Conservation (phyloP, 495 filamentous ascomycete genomes). For the Cercophora samala region DNA sequence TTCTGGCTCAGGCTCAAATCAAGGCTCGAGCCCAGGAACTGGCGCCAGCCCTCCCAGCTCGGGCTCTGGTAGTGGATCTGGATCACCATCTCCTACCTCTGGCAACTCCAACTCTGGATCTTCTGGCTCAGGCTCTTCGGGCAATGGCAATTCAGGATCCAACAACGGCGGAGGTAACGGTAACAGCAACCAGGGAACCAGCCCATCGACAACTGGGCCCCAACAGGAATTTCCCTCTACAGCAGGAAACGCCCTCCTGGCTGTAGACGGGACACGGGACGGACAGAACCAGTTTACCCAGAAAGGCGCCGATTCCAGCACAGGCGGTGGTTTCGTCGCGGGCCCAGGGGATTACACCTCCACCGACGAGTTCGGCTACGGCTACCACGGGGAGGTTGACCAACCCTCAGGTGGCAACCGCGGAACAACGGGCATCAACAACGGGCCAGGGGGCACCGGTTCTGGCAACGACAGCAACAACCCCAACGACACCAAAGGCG, state of each 20-base stretch:
- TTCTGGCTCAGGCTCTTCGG: neutral
- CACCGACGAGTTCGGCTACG: neutral
- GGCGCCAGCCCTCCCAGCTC: slow-evolving; percentile 8
- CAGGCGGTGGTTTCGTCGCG: neutral
- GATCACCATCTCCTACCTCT: neutral
- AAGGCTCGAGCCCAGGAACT: slow-evolving; percentile 10
- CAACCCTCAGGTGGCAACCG: neutral
- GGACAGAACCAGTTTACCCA: neutral
- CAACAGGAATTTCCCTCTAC: neutral
- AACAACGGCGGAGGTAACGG: neutral
- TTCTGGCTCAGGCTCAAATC: slow-evolving; percentile 12
- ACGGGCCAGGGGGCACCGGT: neutral
- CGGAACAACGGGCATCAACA: neutral
- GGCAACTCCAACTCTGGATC: slow-evolving; percentile 4
- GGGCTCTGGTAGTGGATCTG: neutral
- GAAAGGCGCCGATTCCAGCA: neutral
- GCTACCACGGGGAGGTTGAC: neutral
- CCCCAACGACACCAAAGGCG: neutral
- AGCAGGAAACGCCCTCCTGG: neutral
- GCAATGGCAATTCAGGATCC: neutral
- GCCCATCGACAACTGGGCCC: neutral
- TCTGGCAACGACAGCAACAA: neutral
- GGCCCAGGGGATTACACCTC: neutral
- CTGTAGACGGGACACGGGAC: neutral
- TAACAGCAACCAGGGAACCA: neutral